These are phyloP conservation scores for Podospora fimiseda DNA, from an alignment of 495 filamentous ascomycete species.

Conservation along the genomic window DNA sequence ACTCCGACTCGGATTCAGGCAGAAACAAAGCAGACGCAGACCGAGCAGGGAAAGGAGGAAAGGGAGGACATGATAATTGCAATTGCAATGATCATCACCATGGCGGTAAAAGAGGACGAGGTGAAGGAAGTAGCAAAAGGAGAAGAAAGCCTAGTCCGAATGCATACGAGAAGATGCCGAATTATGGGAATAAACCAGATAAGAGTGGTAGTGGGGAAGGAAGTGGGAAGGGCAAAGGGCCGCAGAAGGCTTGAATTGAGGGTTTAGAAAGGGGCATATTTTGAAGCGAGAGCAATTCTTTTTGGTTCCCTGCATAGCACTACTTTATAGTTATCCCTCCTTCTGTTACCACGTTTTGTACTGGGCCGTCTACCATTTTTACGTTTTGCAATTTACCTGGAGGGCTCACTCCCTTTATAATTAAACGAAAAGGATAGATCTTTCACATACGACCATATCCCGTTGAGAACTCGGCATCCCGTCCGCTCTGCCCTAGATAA, in stretches of 20 bases:
- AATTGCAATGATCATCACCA: constrained; percentile 33
- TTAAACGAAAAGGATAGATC: too few relatives aligned
- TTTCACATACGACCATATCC: neutral
- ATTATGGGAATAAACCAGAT: constrained; percentile 24
- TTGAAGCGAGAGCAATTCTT: neutral
- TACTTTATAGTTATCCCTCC: too few relatives aligned
- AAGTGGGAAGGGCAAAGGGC: constrained; percentile 1
- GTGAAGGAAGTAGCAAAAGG: constrained; percentile 34
- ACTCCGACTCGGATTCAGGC: constrained; percentile 34
- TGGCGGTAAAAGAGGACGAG: constrained; percentile 21
- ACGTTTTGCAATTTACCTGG: too few relatives aligned
- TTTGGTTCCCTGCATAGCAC: too few relatives aligned
- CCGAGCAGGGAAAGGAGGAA: constrained; percentile 8
- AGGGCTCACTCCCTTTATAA: too few relatives aligned
- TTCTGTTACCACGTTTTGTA: too few relatives aligned
- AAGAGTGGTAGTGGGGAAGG: constrained; percentile 25
- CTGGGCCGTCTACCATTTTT: too few relatives aligned
- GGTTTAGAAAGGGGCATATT: neutral
- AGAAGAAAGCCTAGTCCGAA: constrained; percentile 72
- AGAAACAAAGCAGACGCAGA: constrained; percentile 20
- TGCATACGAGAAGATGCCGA: constrained; percentile 91
- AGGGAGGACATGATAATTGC: constrained; percentile 28
- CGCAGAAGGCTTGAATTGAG: neutral
- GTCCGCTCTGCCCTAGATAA: constrained; percentile 42
- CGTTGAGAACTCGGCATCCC: constrained; percentile 35